Base-by-base conservation (phyloP, 139 green algal genomes). In the Penium margaritaceum region DNA sequence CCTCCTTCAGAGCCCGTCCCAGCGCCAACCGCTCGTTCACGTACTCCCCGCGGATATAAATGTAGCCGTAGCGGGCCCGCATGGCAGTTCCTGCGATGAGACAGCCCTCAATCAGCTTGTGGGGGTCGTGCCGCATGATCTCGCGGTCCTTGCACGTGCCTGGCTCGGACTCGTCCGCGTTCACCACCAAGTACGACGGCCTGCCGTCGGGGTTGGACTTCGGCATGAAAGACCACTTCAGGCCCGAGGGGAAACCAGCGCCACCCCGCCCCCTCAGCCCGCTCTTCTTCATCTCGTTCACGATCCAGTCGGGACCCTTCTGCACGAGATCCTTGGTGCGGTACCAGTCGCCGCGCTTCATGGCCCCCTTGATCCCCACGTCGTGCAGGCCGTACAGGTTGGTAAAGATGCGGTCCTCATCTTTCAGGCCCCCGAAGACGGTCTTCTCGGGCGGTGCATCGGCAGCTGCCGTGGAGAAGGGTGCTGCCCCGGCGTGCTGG, bases 221-320 rank as follows among this genome's bases (percentile, higher is more conserved):
- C 55, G 92, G 92, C 92, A 97, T 96, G 84, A 97, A 97, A 61
- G 82, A 91, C 90, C 91, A 98, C 83, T 97, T 97, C 1, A 97
- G 85, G 29, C 94, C 94, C 0, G 90, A 95, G 14, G 91, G 90
- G 69, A 98, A 98, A 41, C 93, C 93, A 7, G 93, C 93, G 47
- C 93, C 93, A n/a, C 93, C 93, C 34, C 93, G 89, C 4, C 93
- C 93, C 2, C 93, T 85, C 57, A 98, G 85, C 1, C 93, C 93
- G 21, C 84, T 92, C 81, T 92, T 91, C 87, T 97, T 97, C 75
- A 98, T 95, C 83, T 98, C 87, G 57, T 91, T 88, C 3, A 98
- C 84, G 70, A 98, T 96, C 94, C 94, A 98, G 80, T 98, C 92
- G n/a, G 83, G 62, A 32, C 94, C 94, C 81, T 93, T 84, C 30